phyloP scores from a whole-genome alignment of 169 alveolate genomes.

The Plasmodium blacklocki region DNA sequence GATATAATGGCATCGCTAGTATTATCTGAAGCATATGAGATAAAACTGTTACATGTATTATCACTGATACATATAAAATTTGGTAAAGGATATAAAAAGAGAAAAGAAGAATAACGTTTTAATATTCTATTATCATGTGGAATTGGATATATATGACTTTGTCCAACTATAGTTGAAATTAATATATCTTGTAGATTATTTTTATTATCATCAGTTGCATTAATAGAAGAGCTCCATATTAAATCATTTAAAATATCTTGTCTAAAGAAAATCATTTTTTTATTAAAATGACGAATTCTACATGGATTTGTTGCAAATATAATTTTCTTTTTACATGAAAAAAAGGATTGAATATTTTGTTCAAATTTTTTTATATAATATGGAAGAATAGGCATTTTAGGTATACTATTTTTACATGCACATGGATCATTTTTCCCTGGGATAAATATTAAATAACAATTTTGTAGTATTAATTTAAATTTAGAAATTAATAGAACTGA shows the following conservation, averaged over 20 bases:
- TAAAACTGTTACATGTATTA: conserved; percentile 62
- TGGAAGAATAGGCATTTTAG: conserved; percentile 80
- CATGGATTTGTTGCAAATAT: conserved; percentile 83
- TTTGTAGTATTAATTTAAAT: conserved; percentile 50
- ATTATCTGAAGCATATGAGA: conserved; percentile 57
- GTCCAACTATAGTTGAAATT: conserved; percentile 79
- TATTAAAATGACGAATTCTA: conserved; percentile 82
- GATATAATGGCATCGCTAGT: conserved; percentile 46
- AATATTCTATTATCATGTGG: conserved; percentile 79
- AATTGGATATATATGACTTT: conserved; percentile 83
- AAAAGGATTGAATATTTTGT: conserved; percentile 67
- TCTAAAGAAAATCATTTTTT: conserved; percentile 81
- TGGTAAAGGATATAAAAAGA: conserved; percentile 83
- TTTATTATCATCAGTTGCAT: conserved; percentile 67
- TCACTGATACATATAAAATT: conserved; percentile 76
- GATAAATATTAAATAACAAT: conserved; percentile 79
- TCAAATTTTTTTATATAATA: conserved; percentile 73
- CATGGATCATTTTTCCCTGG: conserved; percentile 86
- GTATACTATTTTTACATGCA: conserved; percentile 81
- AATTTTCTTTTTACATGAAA: conserved; percentile 57
- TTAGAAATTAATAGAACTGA: conserved; percentile 48
- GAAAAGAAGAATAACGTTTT: conserved; percentile 78
- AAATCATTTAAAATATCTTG: conserved; percentile 78
- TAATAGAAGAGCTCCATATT: conserved; percentile 77
- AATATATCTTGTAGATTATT: conserved; percentile 30